Conservation (phyloP, 352 stramenopile genomes). For the Globisporangium orthogonon region DNA sequence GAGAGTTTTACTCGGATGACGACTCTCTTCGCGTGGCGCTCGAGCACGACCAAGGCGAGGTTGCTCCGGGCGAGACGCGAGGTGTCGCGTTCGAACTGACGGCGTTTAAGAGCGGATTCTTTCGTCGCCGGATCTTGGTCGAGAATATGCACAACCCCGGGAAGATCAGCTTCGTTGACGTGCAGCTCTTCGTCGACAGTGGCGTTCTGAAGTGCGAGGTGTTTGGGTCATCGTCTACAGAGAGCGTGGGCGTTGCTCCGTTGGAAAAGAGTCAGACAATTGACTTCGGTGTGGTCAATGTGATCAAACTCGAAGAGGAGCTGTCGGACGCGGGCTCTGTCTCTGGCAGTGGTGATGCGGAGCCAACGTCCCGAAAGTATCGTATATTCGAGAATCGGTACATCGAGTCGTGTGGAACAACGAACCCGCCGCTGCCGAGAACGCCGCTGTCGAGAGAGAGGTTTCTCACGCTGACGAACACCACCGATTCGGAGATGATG, state of each 20-base stretch:
- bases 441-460: conserved; percentile 10
- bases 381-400: conserved; percentile 45
- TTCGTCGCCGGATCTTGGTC: conserved; percentile 72
- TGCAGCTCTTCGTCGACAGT: conserved; percentile 81
- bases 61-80: conserved; percentile 46
- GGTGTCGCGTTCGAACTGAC: conserved; percentile 57
- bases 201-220: conserved; percentile 44
- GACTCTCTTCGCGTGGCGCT: conserved; percentile 60
- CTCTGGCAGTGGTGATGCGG: conserved; percentile 20
- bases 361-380: conserved; percentile 41
- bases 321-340: conserved; percentile 23
- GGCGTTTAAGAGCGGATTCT: conserved; percentile 67
- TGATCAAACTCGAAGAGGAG: conserved; percentile 72
- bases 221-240: conserved; percentile 1
- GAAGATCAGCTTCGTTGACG: conserved; percentile 71
- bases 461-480: conserved; percentile 52
- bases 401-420: not conserved
- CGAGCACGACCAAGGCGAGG: conserved; percentile 65
- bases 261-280: conserved; percentile 12
- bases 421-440: conserved; percentile 4
- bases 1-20: conserved; percentile 70
- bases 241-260: not conserved
- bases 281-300: conserved; percentile 56
- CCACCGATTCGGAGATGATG: conserved; percentile 36
- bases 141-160: conserved; percentile 81